Base-by-base conservation (phyloP, 208 protist genomes). In the Crithidia thermophila region DNA sequence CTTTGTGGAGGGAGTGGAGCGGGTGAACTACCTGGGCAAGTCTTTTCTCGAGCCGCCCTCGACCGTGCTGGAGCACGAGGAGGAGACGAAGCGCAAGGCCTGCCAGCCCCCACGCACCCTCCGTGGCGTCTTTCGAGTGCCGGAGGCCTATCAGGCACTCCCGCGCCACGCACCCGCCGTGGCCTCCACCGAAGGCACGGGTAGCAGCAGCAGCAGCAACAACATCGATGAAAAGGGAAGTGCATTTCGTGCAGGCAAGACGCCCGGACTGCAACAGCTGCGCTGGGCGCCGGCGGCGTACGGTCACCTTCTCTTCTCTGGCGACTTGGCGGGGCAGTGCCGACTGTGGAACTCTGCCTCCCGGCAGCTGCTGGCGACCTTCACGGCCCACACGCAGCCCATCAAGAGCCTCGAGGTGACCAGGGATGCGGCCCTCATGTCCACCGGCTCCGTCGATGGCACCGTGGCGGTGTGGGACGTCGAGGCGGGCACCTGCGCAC, bases 391-490 rank as follows among this genome's bases (percentile, higher is more conserved):
- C 81, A 71, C 57, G 18, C 76, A 85, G 43, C 94, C 94, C 9
- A 93, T 99, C 16, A 87, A 97, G 49, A 96, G 95, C 40, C 82
- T 98, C 28, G 85, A 85, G 39, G 97, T 98, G 57, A 94, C 83
- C 10, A 71, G 82, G 25, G 84, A 97, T 50, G 96, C 95, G 2
- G 47, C 65, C 16, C 52, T 81, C 45, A 98, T 99, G 91, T 84
- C 98, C 4, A 98, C 81, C n/a, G 85, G 78, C 72, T 81, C 85
- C 0, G 94, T 97, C 43, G 96, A 98, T 72, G 81, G 91, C 28
- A 88, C 81, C 14, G 79, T 94, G 9, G 84, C 79, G n/a, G 21
- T 92, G 50, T 99, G 98, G 98, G 98, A 99, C 70, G 97, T 97
- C 1, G 97, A 98, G 70, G 90, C 82, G 7, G 98, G 88, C 21